phyloP scores from a whole-genome alignment of 768 basidiomycete species.

The Calocybe indica region DNA sequence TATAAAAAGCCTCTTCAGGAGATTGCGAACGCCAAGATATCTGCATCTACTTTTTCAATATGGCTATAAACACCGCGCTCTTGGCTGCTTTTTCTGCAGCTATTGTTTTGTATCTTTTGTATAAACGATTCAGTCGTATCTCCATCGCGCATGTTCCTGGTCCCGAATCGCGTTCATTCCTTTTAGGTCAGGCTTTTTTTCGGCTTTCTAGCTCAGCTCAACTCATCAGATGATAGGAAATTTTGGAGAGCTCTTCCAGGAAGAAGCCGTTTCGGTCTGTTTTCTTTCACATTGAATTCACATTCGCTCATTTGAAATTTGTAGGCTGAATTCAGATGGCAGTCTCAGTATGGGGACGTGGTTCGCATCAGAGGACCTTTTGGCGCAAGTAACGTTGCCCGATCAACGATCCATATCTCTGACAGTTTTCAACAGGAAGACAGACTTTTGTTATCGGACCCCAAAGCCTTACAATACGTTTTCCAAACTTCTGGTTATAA shows the following conservation, averaged over 20 bases:
- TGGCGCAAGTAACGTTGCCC: constrained; percentile 27
- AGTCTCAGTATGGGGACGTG: constrained; percentile 40
- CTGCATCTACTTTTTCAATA: too few species aligned
- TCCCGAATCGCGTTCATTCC: constrained; percentile 41
- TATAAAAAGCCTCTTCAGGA: background rate
- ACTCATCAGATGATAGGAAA: constrained; percentile 29
- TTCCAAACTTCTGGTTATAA: constrained; percentile 49
- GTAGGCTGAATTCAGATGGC: constrained; percentile 48
- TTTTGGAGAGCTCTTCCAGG: constrained; percentile 43
- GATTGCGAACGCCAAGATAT: background rate
- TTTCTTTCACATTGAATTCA: background rate
- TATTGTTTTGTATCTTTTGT: constrained; percentile 15
- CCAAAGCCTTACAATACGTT: constrained; percentile 51
- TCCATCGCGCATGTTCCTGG: constrained; percentile 42
- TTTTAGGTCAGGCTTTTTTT: constrained; percentile 29
- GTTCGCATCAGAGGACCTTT: constrained; percentile 45
- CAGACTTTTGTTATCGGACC: constrained; percentile 47
- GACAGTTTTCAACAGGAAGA: constrained; percentile 33
- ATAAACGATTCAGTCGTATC: constrained; percentile 29
- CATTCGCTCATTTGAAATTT: constrained; percentile 9
- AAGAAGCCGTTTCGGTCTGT: constrained; percentile 36
- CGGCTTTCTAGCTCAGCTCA: background rate
- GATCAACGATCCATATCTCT: background rate
- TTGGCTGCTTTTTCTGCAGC: background rate
- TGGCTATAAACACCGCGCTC: background rate